A percentile compares a stretch with the other conserved stretches of the same genome.
Conservation (phyloP, 768 basidiomycete species). For the Pleurotus sapidus region DNA sequence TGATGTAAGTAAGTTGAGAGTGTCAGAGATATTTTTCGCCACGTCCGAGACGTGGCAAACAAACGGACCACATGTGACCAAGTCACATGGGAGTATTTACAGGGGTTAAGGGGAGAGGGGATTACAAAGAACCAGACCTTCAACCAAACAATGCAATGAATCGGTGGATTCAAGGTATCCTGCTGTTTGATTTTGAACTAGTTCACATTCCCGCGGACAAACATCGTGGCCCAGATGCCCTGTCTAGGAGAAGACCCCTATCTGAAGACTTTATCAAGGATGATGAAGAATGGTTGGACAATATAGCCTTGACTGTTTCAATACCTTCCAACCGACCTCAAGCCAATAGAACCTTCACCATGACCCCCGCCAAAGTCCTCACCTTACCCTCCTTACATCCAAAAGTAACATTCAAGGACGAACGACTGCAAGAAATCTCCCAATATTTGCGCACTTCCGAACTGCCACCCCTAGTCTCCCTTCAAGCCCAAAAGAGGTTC, state of each 20-base stretch:
- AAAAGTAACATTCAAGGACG: background rate
- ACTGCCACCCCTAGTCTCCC: background rate
- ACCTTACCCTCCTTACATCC: background rate
- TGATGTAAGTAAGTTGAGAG: no score
- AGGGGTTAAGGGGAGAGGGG: no score
- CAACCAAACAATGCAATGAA: conserved; percentile 28
- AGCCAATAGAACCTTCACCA: background rate
- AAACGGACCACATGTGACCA: no score
- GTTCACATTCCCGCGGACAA: conserved; percentile 26
- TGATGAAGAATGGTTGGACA: conserved; percentile 22
- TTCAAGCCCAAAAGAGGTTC: conserved; percentile 5
- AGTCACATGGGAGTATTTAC: no score
- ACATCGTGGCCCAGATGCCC: conserved; percentile 28
- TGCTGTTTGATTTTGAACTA: conserved; percentile 29
- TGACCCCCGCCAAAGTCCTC: background rate
- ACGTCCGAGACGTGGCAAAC: no score
- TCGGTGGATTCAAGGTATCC: conserved; percentile 29
- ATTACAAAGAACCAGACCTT: conserved; percentile 27
- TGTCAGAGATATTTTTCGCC: no score
- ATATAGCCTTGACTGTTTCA: background rate
- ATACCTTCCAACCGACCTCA: no score
- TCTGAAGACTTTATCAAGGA: conserved; percentile 17
- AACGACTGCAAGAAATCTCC: conserved; percentile 1
- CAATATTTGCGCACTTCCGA: conserved; percentile 12
- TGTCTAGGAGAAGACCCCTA: conserved; percentile 21